These are phyloP conservation scores for Nemania sp. DNA, from an alignment of 2,329 filamentous ascomycete species.

Conservation along the genomic window DNA sequence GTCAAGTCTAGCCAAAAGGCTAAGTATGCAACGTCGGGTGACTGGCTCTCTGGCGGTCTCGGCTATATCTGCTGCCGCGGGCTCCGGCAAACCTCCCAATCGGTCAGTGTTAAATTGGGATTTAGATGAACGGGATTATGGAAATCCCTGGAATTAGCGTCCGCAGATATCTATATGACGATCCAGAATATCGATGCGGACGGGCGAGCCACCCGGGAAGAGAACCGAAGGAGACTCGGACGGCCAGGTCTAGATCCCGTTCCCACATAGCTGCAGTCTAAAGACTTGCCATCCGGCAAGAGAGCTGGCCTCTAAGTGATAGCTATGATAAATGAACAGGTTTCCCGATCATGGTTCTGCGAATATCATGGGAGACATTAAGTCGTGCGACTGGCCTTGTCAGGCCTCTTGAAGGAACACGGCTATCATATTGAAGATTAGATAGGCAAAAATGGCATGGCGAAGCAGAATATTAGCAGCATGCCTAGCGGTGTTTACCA, in stretches of 20 bases:
- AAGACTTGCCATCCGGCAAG: background rate
- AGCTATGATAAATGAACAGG: background rate
- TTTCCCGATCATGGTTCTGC: background rate
- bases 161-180: constrained; percentile 14
- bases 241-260: constrained; percentile 14
- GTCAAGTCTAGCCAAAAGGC: constrained; percentile 11
- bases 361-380: constrained; percentile 5
- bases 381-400: background rate
- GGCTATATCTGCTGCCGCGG: constrained; percentile 31
- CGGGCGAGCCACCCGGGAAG: constrained; percentile 11
- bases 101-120: constrained; percentile 22
- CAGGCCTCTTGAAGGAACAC: background rate
- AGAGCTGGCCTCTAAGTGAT: constrained; percentile 1
- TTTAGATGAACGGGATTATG: constrained; percentile 31
- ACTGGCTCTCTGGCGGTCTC: constrained; percentile 21
- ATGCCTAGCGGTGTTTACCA: constrained; percentile 21
- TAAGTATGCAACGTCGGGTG: constrained; percentile 20
- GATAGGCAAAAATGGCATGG: constrained; percentile 21
- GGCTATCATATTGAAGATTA: background rate
- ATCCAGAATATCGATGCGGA: constrained; percentile 12
- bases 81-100: constrained; percentile 23
- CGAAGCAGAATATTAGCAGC: constrained; percentile 1
- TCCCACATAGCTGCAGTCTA: constrained; percentile 6
- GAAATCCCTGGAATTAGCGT: constrained; percentile 7
- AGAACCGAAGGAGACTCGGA: background rate